phyloP scores from a whole-genome alignment of 345 rosid genomes.

The Lepidium didymum region DNA sequence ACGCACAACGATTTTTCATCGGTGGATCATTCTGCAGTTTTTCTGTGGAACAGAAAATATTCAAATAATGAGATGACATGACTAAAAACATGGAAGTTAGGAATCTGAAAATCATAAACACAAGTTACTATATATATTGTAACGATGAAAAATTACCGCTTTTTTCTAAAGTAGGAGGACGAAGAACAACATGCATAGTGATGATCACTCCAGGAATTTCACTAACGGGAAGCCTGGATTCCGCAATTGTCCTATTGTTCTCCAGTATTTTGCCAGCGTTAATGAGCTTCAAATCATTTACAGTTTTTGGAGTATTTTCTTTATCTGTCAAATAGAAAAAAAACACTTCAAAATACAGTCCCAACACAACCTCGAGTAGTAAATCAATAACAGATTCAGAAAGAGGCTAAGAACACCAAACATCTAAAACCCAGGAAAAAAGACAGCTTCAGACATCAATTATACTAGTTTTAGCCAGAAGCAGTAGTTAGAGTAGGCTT shows the following conservation, averaged over 20 bases:
- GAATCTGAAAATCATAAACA: neutral
- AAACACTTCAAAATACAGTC: constrained; percentile 8
- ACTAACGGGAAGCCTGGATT: constrained; percentile 51
- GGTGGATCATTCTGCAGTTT: constrained; percentile 41
- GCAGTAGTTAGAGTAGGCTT: neutral
- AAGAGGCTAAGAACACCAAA: neutral
- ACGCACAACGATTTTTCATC: constrained; percentile 43
- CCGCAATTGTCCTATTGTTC: constrained; percentile 64
- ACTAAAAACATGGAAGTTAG: neutral
- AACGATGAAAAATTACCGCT: constrained; percentile 29
- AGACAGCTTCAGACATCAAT: neutral
- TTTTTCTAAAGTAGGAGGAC: constrained; percentile 52
- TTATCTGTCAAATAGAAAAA: constrained; percentile 35
- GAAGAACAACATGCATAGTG: constrained; percentile 84
- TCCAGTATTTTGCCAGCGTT: constrained; percentile 72
- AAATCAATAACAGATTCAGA: neutral
- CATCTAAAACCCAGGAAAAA: neutral
- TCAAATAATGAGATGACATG: neutral
- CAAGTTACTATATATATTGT: neutral
- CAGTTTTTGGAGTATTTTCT: constrained; percentile 54
- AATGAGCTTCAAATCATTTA: constrained; percentile 67
- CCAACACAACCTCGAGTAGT: neutral
- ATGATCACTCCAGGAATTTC: constrained; percentile 61
- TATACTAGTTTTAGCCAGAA: neutral
- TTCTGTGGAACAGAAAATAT: constrained; percentile 28